A percentile compares a stretch with the other conserved stretches of the same genome.
Evolutionary conservation across 306 rosid genomes (phyloP).

Genomic region (Arachis stenosperma): DNA sequence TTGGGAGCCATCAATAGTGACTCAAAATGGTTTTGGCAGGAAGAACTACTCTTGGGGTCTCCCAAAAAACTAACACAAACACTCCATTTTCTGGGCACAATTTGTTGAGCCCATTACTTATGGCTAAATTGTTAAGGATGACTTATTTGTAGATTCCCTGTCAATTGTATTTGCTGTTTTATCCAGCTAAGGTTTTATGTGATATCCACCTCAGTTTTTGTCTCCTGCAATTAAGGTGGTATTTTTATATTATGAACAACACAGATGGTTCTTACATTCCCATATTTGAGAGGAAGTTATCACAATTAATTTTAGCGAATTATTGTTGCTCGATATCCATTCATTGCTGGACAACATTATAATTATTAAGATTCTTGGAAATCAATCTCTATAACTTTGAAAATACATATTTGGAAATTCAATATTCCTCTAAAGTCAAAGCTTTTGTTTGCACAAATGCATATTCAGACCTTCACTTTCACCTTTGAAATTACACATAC

Average conservation of each 20-base stretch:
- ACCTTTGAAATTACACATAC: not conserved
- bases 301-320: too few species aligned
- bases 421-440: too few species aligned
- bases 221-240: conserved; percentile 13
- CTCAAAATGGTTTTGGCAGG: conserved; percentile 3
- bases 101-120: conserved; percentile 1
- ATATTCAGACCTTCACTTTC: conserved; percentile 5
- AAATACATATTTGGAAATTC: too few species aligned
- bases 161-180: not conserved
- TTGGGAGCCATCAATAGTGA: conserved; percentile 21
- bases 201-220: not conserved
- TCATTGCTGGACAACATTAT: too few species aligned
- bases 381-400: too few species aligned
- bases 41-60: conserved; percentile 21
- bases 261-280: too few species aligned
- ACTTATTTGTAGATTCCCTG: conserved; percentile 8
- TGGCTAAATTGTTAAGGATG: conserved; percentile 12
- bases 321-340: too few species aligned
- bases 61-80: conserved; percentile 7
- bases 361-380: too few species aligned
- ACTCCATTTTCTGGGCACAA: not conserved
- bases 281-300: too few species aligned
- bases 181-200: not conserved
- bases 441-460: not conserved
- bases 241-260: not conserved